Evolutionary conservation across 2,329 filamentous ascomycete species (phyloP), one percentile per base, ranked within the genome.

Genomic region (Corinectria fuckeliana): DNA sequence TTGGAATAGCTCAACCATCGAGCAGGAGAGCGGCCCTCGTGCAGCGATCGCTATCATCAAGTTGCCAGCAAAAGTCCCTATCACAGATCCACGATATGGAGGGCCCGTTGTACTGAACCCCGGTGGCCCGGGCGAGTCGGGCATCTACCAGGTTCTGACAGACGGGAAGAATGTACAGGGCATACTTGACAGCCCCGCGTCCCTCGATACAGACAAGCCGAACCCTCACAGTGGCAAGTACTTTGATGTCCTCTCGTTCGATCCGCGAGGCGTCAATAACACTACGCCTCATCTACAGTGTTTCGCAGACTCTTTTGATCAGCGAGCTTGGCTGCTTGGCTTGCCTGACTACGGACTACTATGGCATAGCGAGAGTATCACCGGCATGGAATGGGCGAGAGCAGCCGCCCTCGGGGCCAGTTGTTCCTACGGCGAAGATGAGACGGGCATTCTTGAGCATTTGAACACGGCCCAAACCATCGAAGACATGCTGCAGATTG

Each of bases 401-500:
- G 54, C 60, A 0, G 28, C 50, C 4, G 67, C 69, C 11, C 41
- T 71, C n/a, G 68, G 64, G 3, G 52, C 50, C 16, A 69, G 64
- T 28, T 71, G 70, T 55, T 58, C 66, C 2, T 54, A 55, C 5
- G 59, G 55, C 5, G 63, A 64, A 34, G 21, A 20, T 26, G 65
- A 66, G 16, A 58, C 61, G 9, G 69, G 68, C 39, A 69, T 71
- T 18, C 56, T 68, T 1, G 54, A 52, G 34, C 80, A 79, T 65
- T 71, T 80, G 44, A 77, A 76, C 14, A 83, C 81, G 0, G 78
- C 80, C 2, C 77, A 75, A 21, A 78, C 80, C 2, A 81, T 79
- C 2, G 71, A 77, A 36, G 81, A 84, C 60, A 82, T 84, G 79
- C 68, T 84, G 7, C 75, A 78, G 38, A 75, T 84, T 32, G 72